Evolutionary conservation across 2,329 filamentous ascomycete genomes (phyloP), one percentile per base, ranked within the genome.

Genomic region (Aureobasidium pullulans): DNA sequence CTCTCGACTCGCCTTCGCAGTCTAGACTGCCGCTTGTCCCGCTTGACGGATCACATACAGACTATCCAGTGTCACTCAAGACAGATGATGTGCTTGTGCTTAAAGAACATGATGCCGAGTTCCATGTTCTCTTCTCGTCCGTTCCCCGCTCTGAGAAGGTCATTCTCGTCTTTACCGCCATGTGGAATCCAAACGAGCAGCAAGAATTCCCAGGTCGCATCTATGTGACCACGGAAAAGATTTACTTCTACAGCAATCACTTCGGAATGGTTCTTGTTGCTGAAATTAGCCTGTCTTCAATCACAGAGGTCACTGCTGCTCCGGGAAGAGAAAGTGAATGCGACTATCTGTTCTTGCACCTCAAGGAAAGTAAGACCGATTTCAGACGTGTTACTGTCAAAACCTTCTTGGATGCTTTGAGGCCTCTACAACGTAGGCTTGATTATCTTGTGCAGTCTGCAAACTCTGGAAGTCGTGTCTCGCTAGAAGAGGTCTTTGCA

Each of bases 171-270:
- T 97, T 97, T 75, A 84, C 92, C 47, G 93, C 92, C 15, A 90
- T 90, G 0, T 99, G 94, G 90, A 87, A 84, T 66, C 84, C 85
- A 1, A 87, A 85, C 64, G 85, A 88, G 57, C 82, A 85, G 65
- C 86, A 89, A 72, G 86, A 89, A 62, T 90, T 97, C 61, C 86
- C 87, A 8, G 87, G 94, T 0, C 84, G 94, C 57, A 85, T 96
- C 28, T 99, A 95, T 71, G 86, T 96, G 61, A 97, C 93, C 0
- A 81, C 87, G 0, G 85, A 87, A 62, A 88, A 92, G 64, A 85
- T 99, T 71, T 97, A 96, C 72, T 97, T 99, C 70, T 99, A 96
- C 74, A 95, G 92, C 66, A 89, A 97, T 68, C 89, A 96, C 69
- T 85, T 96, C 71, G 94, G 94, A 6, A 81, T 99, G 6, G 88